phyloP scores from a whole-genome alignment of 163 green algal species.

The Scenedesmus sp. region DNA sequence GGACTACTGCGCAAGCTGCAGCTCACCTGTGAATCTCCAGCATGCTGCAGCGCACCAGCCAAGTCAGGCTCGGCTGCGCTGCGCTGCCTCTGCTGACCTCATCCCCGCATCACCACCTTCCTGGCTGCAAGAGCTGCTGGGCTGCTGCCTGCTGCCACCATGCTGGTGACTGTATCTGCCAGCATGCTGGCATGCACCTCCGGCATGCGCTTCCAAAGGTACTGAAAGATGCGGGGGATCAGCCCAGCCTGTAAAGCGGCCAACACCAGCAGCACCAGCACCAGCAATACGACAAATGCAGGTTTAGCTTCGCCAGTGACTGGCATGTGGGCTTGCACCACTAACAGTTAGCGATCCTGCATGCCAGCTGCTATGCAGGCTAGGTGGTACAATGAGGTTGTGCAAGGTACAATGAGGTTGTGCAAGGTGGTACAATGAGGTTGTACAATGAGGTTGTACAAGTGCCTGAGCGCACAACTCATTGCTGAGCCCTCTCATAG shows the following conservation, averaged over 20 bases:
- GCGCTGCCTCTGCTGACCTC: background rate
- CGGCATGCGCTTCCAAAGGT: conserved; percentile 47
- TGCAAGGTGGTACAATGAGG: too few species aligned
- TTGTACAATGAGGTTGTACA: too few species aligned
- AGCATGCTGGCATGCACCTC: conserved; percentile 44
- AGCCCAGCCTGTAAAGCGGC: conserved; percentile 33
- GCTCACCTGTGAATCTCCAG: conserved; percentile 90
- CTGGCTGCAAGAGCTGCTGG: background rate
- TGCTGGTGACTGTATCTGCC: background rate
- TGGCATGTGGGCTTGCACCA: background rate
- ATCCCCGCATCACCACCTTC: background rate
- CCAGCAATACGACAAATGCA: background rate
- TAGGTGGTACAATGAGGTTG: too few species aligned
- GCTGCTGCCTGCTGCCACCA: conserved; percentile 21
- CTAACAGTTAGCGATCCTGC: too few species aligned
- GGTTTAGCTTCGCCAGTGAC: background rate
- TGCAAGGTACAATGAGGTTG: too few species aligned
- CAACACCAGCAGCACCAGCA: conserved; percentile 6
- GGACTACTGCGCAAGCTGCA: background rate
- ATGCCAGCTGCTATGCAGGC: background rate
- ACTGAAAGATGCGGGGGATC: conserved; percentile 46
- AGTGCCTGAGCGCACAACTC: too few species aligned
- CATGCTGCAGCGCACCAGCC: conserved; percentile 57
- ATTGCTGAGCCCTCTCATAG: background rate
- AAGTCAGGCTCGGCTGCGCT: conserved; percentile 32